phyloP scores from a whole-genome alignment of 176 grass and related monocot genomes.

The Bonia amplexicaulis region DNA sequence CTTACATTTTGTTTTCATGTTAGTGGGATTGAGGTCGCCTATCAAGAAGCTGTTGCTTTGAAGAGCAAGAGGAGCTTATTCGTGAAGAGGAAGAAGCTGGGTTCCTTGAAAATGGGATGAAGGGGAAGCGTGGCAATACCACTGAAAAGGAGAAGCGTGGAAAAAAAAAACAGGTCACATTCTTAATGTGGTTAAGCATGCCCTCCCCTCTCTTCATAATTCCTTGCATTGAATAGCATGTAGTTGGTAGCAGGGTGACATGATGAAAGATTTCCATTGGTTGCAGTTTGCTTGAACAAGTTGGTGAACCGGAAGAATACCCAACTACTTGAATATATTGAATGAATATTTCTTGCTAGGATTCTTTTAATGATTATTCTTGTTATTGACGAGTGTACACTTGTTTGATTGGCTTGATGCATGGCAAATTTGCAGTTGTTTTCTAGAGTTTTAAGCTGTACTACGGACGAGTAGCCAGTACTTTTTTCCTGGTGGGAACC shows the following conservation, averaged over 20 bases:
- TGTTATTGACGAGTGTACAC: background rate
- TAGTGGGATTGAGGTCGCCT: conserved; percentile 82
- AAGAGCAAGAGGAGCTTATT: conserved; percentile 99
- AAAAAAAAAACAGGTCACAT: conserved; percentile 93
- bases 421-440: conserved; percentile 5
- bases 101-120: conserved; percentile 65
- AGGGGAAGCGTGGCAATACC: conserved; percentile 52
- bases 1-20: conserved; percentile 33
- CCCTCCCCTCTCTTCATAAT: background rate
- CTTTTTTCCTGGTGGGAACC: background rate
- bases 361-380: conserved; percentile 14
- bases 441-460: background rate
- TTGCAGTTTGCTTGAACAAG: conserved; percentile 25
- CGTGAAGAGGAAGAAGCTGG: conserved; percentile 86
- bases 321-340: conserved; percentile 25
- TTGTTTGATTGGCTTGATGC: conserved; percentile 21
- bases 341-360: conserved; percentile 11
- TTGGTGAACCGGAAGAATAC: conserved; percentile 14
- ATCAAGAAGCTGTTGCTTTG: conserved; percentile 91
- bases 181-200: background rate
- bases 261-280: background rate
- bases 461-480: background rate
- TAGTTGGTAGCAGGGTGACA: conserved; percentile 21
- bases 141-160: conserved; percentile 79
- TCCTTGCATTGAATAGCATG: background rate